Percentiles rank a stretch among this genome's conserved stretches.
These are phyloP conservation scores for Yarrowia sp. DNA, from an alignment of 805 yeast genomes.

Conservation along the genomic window DNA sequence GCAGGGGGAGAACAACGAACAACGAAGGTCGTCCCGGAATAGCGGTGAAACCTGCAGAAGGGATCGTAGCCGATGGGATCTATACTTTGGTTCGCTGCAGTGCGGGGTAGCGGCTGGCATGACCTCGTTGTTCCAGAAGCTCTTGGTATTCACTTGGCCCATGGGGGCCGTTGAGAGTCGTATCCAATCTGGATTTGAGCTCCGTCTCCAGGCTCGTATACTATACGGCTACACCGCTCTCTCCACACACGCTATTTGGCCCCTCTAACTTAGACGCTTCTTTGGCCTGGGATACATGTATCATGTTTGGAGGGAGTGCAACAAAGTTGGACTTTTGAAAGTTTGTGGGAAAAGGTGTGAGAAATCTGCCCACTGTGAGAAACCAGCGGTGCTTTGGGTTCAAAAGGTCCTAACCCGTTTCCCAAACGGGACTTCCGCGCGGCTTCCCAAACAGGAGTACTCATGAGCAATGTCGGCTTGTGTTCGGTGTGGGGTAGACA, in stretches of 20 bases:
- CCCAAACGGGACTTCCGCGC: constrained; percentile 16
- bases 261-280: constrained; percentile 20
- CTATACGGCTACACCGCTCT: constrained; percentile 11
- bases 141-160: background rate
- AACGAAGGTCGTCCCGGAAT: background rate
- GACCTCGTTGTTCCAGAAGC: background rate
- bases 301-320: background rate
- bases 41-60: constrained; percentile 37
- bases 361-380: constrained; percentile 4
- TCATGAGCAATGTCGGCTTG: constrained; percentile 23
- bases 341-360: no score
- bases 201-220: constrained; percentile 6
- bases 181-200: background rate
- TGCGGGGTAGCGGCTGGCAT: constrained; percentile 15
- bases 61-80: constrained; percentile 20
- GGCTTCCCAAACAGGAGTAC: constrained; percentile 11
- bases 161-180: background rate
- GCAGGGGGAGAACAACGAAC: constrained; percentile 25
- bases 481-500: constrained; percentile 9
- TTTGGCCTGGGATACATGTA: constrained; percentile 4
- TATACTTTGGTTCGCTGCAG: constrained; percentile 13
- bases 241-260: constrained; percentile 30
- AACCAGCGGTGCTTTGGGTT: background rate
- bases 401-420: background rate
- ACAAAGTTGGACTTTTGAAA: background rate